Percentiles rank a stretch among this genome's conserved stretches.
Evolutionary conservation across 345 rosid genomes (phyloP).

Genomic region (Linum tenue): DNA sequence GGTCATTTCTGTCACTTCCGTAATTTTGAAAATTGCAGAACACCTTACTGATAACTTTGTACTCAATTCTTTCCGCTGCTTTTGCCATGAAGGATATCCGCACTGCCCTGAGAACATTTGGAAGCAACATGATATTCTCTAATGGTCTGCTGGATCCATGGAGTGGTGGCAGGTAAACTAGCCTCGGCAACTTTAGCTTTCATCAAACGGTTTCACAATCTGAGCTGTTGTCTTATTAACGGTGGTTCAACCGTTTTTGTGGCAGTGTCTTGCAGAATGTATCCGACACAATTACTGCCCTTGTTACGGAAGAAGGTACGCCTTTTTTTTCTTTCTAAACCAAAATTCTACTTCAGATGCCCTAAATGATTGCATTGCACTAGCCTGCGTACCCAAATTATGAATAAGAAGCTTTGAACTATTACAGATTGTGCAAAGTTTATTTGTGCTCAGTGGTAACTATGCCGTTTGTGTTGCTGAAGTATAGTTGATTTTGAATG

Average conservation of each 20-base stretch:
- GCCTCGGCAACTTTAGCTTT: background rate
- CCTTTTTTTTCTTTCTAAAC: background rate
- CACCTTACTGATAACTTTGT: background rate
- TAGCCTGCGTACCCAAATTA: background rate
- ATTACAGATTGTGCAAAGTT: too few relatives aligned
- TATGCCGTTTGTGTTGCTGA: too few relatives aligned
- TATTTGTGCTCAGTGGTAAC: too few relatives aligned
- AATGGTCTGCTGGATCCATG: conserved; percentile 93
- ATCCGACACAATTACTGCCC: conserved; percentile 69
- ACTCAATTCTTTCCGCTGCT: background rate
- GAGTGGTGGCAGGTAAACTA: conserved; percentile 79
- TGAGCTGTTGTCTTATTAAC: conserved; percentile 5
- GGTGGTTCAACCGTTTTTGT: conserved; percentile 15
- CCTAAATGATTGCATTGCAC: background rate
- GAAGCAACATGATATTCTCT: conserved; percentile 92
- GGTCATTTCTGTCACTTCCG: background rate
- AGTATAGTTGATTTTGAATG: too few relatives aligned
- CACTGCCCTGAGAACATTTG: conserved; percentile 52
- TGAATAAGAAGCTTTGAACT: too few relatives aligned
- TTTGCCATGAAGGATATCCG: conserved; percentile 49
- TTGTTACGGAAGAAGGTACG: conserved; percentile 82
- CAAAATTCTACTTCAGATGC: background rate
- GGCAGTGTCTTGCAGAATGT: conserved; percentile 73
- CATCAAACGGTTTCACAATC: too few relatives aligned
- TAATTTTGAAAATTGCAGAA: too few relatives aligned